Percentiles rank a stretch among this genome's conserved stretches.
Conservation (phyloP, 805 yeast species). For the Candida ortonii region DNA sequence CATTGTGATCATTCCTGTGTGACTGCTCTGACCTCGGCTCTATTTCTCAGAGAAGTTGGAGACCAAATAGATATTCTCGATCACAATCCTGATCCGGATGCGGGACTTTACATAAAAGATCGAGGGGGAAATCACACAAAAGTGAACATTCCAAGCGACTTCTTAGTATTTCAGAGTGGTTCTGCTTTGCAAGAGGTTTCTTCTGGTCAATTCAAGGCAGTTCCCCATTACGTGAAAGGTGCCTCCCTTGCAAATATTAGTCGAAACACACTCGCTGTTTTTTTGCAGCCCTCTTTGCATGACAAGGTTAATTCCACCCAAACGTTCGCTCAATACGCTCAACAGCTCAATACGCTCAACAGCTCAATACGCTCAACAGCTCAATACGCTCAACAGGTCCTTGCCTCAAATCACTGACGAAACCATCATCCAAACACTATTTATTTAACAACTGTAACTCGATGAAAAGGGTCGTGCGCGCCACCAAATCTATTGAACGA, state of each 20-base stretch:
- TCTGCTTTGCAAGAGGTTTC: constrained; percentile 52
- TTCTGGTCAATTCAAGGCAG: constrained; percentile 49
- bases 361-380: too few species aligned
- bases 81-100: constrained; percentile 40
- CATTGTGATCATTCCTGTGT: constrained; percentile 60
- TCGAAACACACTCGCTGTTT: constrained; percentile 58
- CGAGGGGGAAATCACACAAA: constrained; percentile 44
- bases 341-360: too few species aligned
- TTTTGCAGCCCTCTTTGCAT: constrained; percentile 57
- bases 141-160: constrained; percentile 52
- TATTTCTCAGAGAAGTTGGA: constrained; percentile 42
- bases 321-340: constrained; percentile 49
- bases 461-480: too few species aligned
- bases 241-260: constrained; percentile 35
- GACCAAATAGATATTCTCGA: constrained; percentile 22
- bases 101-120: constrained; percentile 51
- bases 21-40: constrained; percentile 57
- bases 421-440: too few species aligned
- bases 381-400: too few species aligned
- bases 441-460: too few species aligned
- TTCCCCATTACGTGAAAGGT: constrained; percentile 55
- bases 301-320: constrained; percentile 43
- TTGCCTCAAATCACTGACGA: too few species aligned
- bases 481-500: too few species aligned
- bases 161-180: constrained; percentile 62